phyloP scores from a whole-genome alignment of 257 asterid genomes.

The Agastache rugosa region DNA sequence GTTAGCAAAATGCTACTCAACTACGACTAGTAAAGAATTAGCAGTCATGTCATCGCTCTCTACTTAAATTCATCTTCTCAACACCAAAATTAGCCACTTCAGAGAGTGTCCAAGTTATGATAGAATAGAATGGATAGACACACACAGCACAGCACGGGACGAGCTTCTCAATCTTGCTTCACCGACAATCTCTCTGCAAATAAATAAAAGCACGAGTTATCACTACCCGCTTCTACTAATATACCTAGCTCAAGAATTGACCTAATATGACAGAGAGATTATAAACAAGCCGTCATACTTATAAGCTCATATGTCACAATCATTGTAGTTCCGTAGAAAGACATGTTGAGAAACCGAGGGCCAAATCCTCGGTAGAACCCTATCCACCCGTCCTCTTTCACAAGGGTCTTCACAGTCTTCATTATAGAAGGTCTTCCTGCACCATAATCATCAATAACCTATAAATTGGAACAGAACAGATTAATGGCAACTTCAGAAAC shows the following conservation, averaged over 20 bases:
- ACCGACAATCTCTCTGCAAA: conserved; percentile 76
- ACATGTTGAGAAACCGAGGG: conserved; percentile 90
- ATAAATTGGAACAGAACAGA: conserved; percentile 37
- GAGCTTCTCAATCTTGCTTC: conserved; percentile 45
- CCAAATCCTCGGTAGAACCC: conserved; percentile 94
- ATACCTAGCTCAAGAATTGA: background rate
- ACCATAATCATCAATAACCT: conserved; percentile 93
- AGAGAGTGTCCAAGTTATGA: background rate
- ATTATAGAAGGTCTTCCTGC: conserved; percentile 85
- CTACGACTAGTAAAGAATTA: background rate
- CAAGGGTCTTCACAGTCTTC: conserved; percentile 69
- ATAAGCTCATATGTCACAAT: conserved; percentile 90
- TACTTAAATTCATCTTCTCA: background rate
- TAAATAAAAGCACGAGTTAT: conserved; percentile 6
- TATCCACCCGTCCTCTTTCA: conserved; percentile 89
- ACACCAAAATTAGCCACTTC: background rate
- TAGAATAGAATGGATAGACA: background rate
- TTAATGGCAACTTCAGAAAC: conserved; percentile 6
- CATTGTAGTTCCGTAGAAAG: conserved; percentile 92
- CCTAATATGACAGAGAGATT: background rate
- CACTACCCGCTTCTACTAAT: background rate
- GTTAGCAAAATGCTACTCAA: background rate
- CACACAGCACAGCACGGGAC: background rate
- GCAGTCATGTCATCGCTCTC: background rate
- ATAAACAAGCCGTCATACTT: conserved; percentile 51